Base-by-base conservation (phyloP, 352 stramenopile genomes). In the Pythium periplocum region DNA sequence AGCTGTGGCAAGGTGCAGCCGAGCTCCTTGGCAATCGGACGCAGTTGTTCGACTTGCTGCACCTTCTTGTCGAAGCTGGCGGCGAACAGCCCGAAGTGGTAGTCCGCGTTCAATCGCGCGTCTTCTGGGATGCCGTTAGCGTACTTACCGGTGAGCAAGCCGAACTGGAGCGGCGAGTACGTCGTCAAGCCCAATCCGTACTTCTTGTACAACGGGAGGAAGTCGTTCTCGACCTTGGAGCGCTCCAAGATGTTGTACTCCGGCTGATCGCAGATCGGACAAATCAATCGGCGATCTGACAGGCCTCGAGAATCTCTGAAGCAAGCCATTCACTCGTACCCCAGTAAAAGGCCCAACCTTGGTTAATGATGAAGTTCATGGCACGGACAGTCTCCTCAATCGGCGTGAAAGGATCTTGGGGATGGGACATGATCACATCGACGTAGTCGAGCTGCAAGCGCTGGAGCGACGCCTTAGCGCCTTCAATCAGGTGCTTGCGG, bases 221-320 rank as follows among this genome's bases (percentile, higher is more conserved):
- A 81, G 53, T 81, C 69, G 38, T 58, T 61, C 55, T 81, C 71
- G 30, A 81, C 61, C 8, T 55, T 50, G 35, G 68, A 62, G 10
- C 61, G 73, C 34, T 83, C 52, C 38, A 82, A 66, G 32, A 86
- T 57, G 47, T 83, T 77, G 61, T 86, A 85, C 62, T 83, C 45
- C 26, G 71, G 68, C 62, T 86, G 73, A 50, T 86, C 73, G 4
- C 66, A 47, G 12, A 67, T 55, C 39, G 67, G 67, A 33, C 59
- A 40, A 39, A 75, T 71, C 10, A 72, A 37, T 75, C 61, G 45
- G 67, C 67, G 50, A 71, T 66, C 30, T 49, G 47, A 45, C 61
- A 71, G 2, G 73, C 75, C 51, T 73, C 57, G 4, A 62, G 62
- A 31, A 86, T 75, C 51, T 85, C 63, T 31, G 67, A 42, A 2